Conservation (phyloP, 176 grass and related monocot genomes). For the Phoenix roebelenii region DNA sequence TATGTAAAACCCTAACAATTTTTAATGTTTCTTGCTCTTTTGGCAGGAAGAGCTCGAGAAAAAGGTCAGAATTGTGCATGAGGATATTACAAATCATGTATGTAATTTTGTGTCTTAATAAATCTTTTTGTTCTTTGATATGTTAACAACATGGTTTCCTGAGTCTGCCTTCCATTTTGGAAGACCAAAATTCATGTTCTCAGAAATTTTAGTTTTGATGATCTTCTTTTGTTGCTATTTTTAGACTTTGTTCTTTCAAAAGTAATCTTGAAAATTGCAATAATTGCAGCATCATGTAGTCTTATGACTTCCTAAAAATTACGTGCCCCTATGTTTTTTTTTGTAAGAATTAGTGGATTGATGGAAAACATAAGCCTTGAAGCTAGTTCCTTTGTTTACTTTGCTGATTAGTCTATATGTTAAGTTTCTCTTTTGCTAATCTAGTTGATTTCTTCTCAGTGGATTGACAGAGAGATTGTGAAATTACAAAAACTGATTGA, state of each 20-base stretch:
- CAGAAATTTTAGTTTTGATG: no score
- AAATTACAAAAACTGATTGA: slow-evolving; percentile 46
- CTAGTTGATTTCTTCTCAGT: slow-evolving; percentile 42
- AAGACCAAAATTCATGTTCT: no score
- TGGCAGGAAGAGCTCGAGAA: slow-evolving; percentile 63
- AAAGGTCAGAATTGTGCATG: slow-evolving; percentile 48
- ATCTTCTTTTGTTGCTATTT: no score
- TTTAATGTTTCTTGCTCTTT: slow-evolving; percentile 5
- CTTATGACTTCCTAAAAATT: no score
- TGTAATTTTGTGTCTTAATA: slow-evolving; percentile 10
- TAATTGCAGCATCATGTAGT: no score
- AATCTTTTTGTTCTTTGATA: no score
- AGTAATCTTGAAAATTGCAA: no score
- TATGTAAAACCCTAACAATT: no score
- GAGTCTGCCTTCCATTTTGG: no score
- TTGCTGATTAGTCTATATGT: background rate
- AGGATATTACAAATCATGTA: slow-evolving; percentile 78
- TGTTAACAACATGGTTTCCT: no score
- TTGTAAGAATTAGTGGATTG: background rate
- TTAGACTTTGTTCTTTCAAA: no score
- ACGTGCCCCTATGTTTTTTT: background rate
- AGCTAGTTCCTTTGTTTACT: background rate
- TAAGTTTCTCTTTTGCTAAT: background rate
- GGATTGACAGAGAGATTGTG: slow-evolving; percentile 58
- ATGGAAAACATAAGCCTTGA: no score